Conservation (phyloP, 768 basidiomycete species). For the Naganishia randhawae region DNA sequence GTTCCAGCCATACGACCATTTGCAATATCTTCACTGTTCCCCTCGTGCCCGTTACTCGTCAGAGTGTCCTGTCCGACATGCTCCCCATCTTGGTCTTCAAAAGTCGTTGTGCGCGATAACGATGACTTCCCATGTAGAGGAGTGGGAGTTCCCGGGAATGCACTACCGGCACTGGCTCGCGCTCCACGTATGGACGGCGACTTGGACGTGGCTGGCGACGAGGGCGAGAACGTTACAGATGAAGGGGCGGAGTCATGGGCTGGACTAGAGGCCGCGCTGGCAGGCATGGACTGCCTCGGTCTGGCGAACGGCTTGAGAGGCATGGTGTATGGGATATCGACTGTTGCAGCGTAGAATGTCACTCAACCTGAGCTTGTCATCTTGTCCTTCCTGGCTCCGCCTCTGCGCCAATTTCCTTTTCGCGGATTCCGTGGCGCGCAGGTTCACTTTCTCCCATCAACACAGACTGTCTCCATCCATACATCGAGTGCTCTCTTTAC, state of each 20-base stretch:
- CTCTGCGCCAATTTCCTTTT: background rate
- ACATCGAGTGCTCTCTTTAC: background rate
- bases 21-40: background rate
- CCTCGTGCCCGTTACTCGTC: no score
- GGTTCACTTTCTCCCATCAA: no score
- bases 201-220: background rate
- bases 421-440: no score
- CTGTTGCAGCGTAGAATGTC: constrained; percentile 7
- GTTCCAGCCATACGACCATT: background rate
- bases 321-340: background rate
- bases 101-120: constrained; percentile 5
- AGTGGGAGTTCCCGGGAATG: constrained; percentile 2
- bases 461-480: no score
- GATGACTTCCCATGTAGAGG: constrained; percentile 10
- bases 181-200: background rate
- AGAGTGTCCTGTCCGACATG: background rate
- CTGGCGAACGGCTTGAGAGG: constrained; percentile 19
- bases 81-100: background rate
- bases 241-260: background rate
- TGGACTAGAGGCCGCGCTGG: background rate
- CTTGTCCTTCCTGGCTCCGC: background rate
- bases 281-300: constrained; percentile 11
- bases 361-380: background rate
- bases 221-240: background rate
- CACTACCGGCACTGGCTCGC: background rate